phyloP scores from a whole-genome alignment of 805 yeast species.

The Yarrowia sp. region DNA sequence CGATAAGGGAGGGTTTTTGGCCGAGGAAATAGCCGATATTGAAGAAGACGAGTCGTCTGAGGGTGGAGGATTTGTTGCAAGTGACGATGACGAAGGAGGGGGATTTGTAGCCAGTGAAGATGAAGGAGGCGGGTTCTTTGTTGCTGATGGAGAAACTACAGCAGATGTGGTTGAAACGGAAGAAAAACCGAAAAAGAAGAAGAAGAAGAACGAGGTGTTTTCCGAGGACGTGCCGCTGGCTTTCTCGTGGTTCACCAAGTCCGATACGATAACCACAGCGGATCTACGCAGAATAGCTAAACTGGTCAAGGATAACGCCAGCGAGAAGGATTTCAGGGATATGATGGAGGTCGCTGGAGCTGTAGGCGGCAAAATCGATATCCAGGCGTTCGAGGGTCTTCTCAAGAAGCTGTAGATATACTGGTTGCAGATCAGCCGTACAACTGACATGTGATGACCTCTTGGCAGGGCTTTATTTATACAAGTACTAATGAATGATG shows the following conservation, averaged over 20 bases:
- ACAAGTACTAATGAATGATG: background rate
- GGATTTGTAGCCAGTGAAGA: constrained; percentile 21
- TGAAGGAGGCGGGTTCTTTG: constrained; percentile 16
- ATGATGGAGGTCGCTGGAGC: constrained; percentile 48
- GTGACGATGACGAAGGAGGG: constrained; percentile 9
- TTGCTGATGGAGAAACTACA: constrained; percentile 10
- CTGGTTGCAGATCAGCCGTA: background rate
- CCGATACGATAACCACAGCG: constrained; percentile 44
- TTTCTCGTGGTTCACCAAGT: constrained; percentile 38
- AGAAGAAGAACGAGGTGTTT: background rate
- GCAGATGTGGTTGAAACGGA: background rate
- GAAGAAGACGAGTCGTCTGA: background rate
- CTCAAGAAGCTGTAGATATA: constrained; percentile 35
- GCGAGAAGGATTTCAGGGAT: constrained; percentile 46
- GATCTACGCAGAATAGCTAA: constrained; percentile 45
- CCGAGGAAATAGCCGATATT: background rate
- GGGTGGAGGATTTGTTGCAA: background rate
- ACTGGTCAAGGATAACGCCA: constrained; percentile 46
- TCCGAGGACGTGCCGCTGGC: constrained; percentile 5
- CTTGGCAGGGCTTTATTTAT: constrained; percentile 10
- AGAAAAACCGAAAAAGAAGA: constrained; percentile 3
- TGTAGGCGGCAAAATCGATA: constrained; percentile 24
- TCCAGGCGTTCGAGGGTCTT: constrained; percentile 6
- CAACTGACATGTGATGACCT: background rate
- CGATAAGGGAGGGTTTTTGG: constrained; percentile 6